phyloP scores from a whole-genome alignment of 1,139 yeast genomes.

The Torulaspora globosa region DNA sequence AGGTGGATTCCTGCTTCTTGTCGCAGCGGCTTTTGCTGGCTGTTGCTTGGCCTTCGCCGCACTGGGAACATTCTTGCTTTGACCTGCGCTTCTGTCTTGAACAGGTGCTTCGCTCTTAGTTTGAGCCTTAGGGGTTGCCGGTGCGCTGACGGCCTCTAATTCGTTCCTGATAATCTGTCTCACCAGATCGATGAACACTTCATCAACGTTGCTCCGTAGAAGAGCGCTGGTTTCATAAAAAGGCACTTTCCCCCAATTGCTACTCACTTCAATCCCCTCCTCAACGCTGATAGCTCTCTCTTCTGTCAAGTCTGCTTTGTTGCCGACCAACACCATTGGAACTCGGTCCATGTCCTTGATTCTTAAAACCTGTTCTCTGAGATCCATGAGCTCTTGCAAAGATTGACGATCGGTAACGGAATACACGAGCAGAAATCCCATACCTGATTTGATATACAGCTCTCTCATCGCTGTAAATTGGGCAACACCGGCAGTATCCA shows the following conservation, averaged over 20 bases:
- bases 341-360: constrained; percentile 74
- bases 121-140: constrained; percentile 1
- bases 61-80: background rate
- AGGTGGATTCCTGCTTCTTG: constrained; percentile 1
- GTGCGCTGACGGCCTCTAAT: constrained; percentile 28
- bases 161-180: constrained; percentile 82
- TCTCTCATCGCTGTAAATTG: constrained; percentile 96
- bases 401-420: constrained; percentile 86
- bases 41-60: background rate
- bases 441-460: constrained; percentile 80
- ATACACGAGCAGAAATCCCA: constrained; percentile 83
- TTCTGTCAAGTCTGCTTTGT: constrained; percentile 74
- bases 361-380: constrained; percentile 82
- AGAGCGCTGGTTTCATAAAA: constrained; percentile 94
- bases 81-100: background rate
- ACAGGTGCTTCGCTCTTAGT: background rate
- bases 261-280: constrained; percentile 79
- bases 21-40: background rate
- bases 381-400: constrained; percentile 71
- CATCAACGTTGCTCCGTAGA: constrained; percentile 83
- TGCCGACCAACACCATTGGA: constrained; percentile 85
- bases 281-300: constrained; percentile 74
- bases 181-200: constrained; percentile 84
- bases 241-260: constrained; percentile 82
- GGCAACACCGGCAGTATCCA: constrained; percentile 98